Conservation (phyloP, 805 yeast species). For the Kuraishia ogatae region DNA sequence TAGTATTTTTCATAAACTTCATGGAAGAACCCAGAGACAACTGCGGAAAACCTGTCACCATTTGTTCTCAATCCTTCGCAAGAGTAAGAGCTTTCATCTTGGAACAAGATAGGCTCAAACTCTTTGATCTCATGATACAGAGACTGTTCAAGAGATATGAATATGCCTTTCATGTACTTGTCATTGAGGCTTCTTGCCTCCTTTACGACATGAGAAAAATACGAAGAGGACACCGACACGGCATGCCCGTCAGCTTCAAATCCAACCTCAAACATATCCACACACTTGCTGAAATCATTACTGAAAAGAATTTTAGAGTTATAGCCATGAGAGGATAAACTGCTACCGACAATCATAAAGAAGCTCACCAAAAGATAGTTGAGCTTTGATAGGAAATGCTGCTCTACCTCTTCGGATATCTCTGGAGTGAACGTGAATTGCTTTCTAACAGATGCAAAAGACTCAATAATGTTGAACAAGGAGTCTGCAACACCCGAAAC, state of each 20-base stretch:
- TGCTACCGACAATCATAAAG: constrained; percentile 17
- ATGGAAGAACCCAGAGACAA: constrained; percentile 9
- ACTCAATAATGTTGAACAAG: neutral
- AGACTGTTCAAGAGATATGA: neutral
- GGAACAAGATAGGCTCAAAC: constrained; percentile 6
- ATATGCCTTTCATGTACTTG: neutral
- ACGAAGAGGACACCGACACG: neutral
- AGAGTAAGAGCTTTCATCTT: constrained; percentile 11
- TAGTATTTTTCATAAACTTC: constrained; percentile 7
- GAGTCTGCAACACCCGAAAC: neutral
- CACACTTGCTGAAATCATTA: constrained; percentile 20
- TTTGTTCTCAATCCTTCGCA: constrained; percentile 4
- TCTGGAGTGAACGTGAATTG: neutral
- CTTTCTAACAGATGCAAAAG: neutral
- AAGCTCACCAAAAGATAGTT: constrained; percentile 17
- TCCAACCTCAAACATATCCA: constrained; percentile 11
- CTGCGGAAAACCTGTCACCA: constrained; percentile 3
- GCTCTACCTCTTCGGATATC: neutral
- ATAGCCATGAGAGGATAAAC: constrained; percentile 2
- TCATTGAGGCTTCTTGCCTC: neutral
- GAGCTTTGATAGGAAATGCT: constrained; percentile 15
- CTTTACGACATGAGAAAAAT: neutral
- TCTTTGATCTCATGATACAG: neutral
- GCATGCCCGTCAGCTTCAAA: constrained; percentile 2
- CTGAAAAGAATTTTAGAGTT: constrained; percentile 16